Evolutionary conservation across 1,284 basidiomycete species (phyloP).

Genomic region (Cystobasidium pallidum): DNA sequence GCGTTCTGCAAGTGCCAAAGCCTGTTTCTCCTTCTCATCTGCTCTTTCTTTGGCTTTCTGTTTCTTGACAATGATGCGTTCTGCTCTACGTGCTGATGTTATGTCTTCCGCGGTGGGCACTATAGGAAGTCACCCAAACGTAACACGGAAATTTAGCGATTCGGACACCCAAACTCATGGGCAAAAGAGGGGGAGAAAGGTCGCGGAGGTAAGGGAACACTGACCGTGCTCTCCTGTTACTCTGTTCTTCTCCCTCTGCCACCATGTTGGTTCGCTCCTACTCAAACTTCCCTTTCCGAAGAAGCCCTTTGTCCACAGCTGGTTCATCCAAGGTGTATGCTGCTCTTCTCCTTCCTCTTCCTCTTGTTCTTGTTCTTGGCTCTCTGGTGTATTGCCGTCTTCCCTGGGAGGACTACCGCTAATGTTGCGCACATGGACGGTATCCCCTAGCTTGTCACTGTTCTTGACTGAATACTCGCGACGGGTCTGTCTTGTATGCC

Average conservation of each 20-base stretch:
- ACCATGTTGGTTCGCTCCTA: constrained; percentile 93
- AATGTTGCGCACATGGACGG: too few species aligned
- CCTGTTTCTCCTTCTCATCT: constrained; percentile 68
- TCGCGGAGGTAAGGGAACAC: not conserved
- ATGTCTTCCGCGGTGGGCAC: constrained; percentile 82
- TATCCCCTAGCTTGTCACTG: constrained; percentile 4
- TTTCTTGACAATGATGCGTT: constrained; percentile 85
- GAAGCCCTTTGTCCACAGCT: constrained; percentile 88
- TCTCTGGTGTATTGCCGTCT: too few species aligned
- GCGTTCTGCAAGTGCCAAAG: constrained; percentile 47
- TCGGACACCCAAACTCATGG: too few species aligned
- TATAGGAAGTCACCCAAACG: constrained; percentile 54
- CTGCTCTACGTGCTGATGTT: constrained; percentile 77
- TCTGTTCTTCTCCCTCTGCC: constrained; percentile 63
- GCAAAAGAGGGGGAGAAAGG: too few species aligned
- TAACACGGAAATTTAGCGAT: too few species aligned
- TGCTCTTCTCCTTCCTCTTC: not conserved
- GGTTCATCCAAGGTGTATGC: constrained; percentile 44
- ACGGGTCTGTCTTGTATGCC: not conserved
- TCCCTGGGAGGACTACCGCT: too few species aligned
- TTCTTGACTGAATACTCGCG: not conserved
- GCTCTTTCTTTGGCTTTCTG: constrained; percentile 67
- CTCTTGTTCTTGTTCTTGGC: not conserved
- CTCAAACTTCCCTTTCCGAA: constrained; percentile 96
- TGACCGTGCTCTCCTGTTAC: constrained; percentile 64